phyloP scores from a whole-genome alignment of 257 asterid species.

The Forsythia suspensa region DNA sequence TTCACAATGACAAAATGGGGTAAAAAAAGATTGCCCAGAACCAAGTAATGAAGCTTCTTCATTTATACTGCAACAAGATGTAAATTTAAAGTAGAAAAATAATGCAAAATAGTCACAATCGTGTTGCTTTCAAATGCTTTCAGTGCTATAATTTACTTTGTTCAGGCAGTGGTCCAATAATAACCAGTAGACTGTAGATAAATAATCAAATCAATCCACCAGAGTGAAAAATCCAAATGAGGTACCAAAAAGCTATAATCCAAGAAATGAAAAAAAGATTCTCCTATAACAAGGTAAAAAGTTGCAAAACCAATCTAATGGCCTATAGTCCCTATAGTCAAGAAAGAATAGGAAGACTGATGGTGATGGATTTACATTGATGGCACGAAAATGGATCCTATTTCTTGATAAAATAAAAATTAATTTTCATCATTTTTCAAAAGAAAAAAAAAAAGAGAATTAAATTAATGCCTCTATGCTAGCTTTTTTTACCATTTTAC shows the following conservation, averaged over 20 bases:
- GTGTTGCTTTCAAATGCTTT: not conserved
- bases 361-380: not conserved
- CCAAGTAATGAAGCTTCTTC: not conserved
- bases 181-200: not conserved
- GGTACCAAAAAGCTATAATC: slow-evolving; percentile 8
- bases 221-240: not conserved
- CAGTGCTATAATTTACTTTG: not conserved
- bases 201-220: slow-evolving; percentile 28
- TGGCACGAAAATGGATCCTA: not conserved
- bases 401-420: not conserved
- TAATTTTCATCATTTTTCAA: not conserved
- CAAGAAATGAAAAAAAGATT: slow-evolving; percentile 7
- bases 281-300: not conserved
- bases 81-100: not conserved
- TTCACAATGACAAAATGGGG: not conserved
- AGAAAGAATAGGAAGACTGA: not conserved
- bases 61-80: not conserved
- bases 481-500: slow-evolving; percentile 56
- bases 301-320: not conserved
- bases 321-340: not conserved
- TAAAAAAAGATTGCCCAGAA: not conserved
- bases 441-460: not conserved
- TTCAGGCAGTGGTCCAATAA: not conserved
- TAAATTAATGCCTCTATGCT: slow-evolving; percentile 55
- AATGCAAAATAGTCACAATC: not conserved